Evolutionary conservation across 2,329 filamentous ascomycete species (phyloP), one percentile per base, ranked within the genome.

Genomic region (Microsporum canis): DNA sequence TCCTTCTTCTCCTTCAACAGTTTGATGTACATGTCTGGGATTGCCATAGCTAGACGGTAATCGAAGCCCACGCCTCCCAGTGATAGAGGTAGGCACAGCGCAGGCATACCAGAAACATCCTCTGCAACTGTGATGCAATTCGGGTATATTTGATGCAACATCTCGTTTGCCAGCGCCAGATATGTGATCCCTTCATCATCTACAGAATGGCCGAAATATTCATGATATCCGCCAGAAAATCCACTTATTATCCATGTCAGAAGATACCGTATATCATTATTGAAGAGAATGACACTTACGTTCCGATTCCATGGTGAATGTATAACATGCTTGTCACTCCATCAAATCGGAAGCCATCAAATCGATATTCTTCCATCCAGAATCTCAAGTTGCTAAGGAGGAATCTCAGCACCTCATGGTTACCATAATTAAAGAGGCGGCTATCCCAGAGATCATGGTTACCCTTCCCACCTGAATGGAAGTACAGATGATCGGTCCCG

Each of bases 1-100:
- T 99, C 94, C 70, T 88, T 82, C 73, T 90, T 85, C 76, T 99
- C 94, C 75, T 99, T 99, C 64, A 97, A 76, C 71, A 95, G 89
- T 78, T 99, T 99, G 81, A 99, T 99, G 85, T 95, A 99, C 84
- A 99, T 89, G 73, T 99, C 94, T 3, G 94, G 94, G 64, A 99
- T 86, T 3, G 94, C 94, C 94, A 99, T 99, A 60, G 91, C 91
- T 36, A 99, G 84, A 66, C 94, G 85, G 75, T 99, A 99, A 76
- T 99, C 94, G 72, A 99, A 99, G 31, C 94, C 94, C 67, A 97
- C 85, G 64, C 94, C 94, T 17, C 94, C 94, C 1, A 96, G 79
- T 0, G 88, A 86, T 43, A 96, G 79, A 5, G 89, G 85, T 41
- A 99, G 76, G 74, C 94, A 97, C 56, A 99, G 80, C n/a, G 91